Base-by-base conservation (phyloP, 2,329 filamentous ascomycete genomes). In the Colletotrichum endophyticum region DNA sequence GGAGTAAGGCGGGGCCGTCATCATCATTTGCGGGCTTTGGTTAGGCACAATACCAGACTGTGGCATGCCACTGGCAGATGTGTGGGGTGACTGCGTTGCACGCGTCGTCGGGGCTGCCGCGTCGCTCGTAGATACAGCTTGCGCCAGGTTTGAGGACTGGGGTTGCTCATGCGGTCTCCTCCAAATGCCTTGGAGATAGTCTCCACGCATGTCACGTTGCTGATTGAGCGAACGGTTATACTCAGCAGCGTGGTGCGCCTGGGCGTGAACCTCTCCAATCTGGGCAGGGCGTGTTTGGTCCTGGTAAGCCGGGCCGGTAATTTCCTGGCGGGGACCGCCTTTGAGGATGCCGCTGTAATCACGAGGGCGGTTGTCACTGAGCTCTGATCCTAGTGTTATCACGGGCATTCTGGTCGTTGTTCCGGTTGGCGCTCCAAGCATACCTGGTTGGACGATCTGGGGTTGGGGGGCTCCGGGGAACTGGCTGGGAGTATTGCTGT, bases 181-280 rank as follows among this genome's bases (percentile, higher is more conserved):
- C 94, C 96, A 99, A 79, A 96, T 91, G 72, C 92, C 93, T 71
- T 96, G 93, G 78, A 98, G 89, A 79, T 95, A 98, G 75, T 96
- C 93, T 75, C 90, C 91, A 75, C 97, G 94, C 85, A 94, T 93
- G 53, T 92, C 92, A 75, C 96, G 94, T 84, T 96, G 94, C 80
- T 94, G 91, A 81, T 94, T 95, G 68, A 99, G 89, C 63, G 91
- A 91, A 81, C 97, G 95, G 87, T 96, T 99, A 87, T 94, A 98
- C 80, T 99, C 96, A 74, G 95, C 95, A 22, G 96, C 94, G 78
- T 98, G 95, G 67, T 95, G 92, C 32, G 96, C 95, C 84, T 98
- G 96, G 62, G 94, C 94, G 79, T 97, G 89, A 70, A 99, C 92
- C 81, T 99, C 96, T 63, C 91, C 89, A 32, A 95, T 90, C 34